phyloP scores from a whole-genome alignment of 345 rosid genomes.

The Clarkia xantiana region DNA sequence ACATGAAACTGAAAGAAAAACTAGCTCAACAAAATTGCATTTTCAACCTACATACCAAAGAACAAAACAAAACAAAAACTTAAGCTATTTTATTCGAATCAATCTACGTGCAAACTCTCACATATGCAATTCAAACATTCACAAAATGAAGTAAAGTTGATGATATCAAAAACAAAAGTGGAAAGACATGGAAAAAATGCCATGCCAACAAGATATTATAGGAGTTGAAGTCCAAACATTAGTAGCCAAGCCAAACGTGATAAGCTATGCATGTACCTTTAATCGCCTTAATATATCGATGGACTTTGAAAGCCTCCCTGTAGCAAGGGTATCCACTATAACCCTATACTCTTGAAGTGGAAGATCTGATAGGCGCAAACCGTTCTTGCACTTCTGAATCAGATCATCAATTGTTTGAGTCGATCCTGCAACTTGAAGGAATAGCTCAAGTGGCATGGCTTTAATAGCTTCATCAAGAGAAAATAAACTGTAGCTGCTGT shows the following conservation, averaged over 20 bases:
- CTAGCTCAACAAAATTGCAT: background rate
- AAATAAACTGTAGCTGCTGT: conserved; percentile 35
- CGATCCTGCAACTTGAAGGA: conserved; percentile 79
- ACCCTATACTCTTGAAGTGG: conserved; percentile 46
- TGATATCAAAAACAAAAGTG: background rate
- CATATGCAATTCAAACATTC: no score
- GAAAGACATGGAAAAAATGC: background rate
- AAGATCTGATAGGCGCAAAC: conserved; percentile 61
- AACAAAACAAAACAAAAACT: no score
- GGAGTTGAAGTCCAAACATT: background rate
- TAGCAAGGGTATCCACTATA: conserved; percentile 75
- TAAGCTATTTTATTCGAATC: no score
- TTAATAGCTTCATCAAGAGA: conserved; percentile 63
- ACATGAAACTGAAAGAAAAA: conserved; percentile 1
- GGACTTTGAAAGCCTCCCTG: conserved; percentile 63
- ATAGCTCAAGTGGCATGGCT: conserved; percentile 72
- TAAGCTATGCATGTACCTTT: conserved; percentile 41
- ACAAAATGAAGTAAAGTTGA: no score
- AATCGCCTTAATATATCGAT: conserved; percentile 68
- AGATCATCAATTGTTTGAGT: conserved; percentile 49
- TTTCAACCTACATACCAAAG: background rate
- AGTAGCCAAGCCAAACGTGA: conserved; percentile 4
- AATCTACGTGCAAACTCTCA: no score
- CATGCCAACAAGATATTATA: background rate
- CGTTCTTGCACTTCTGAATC: conserved; percentile 65